Evolutionary conservation across 371 early-diverging fungal genomes (phyloP).

Genomic region (Cladochytrium tenue): DNA sequence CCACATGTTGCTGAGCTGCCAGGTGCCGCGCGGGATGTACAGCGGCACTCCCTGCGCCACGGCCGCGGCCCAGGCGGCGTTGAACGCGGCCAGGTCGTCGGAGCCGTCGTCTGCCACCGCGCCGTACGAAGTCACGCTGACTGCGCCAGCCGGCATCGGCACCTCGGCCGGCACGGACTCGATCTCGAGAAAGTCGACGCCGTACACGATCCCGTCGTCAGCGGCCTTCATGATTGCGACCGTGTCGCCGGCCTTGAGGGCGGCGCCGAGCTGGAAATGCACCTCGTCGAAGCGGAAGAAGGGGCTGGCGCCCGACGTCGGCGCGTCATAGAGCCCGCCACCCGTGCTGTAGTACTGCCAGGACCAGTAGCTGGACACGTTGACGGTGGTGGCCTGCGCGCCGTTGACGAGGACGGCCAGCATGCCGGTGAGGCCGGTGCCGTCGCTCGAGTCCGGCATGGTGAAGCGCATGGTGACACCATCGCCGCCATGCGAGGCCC

Average conservation of each 20-base stretch:
- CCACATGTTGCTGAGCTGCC: too few relatives aligned
- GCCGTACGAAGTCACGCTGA: not conserved
- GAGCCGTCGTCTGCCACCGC: not conserved
- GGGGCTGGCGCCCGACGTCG: not conserved
- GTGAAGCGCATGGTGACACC: too few relatives aligned
- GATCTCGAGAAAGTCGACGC: conserved; percentile 4
- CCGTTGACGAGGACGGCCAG: too few relatives aligned
- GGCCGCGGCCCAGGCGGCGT: too few relatives aligned
- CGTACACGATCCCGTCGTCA: not conserved
- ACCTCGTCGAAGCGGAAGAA: conserved; percentile 4
- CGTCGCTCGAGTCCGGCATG: too few relatives aligned
- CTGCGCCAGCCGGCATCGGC: not conserved
- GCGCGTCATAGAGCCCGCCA: not conserved
- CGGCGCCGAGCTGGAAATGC: not conserved
- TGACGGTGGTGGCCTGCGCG: not conserved
- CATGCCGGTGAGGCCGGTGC: too few relatives aligned
- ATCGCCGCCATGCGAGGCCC: too few relatives aligned
- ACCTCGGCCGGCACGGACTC: not conserved
- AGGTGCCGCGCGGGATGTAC: too few relatives aligned
- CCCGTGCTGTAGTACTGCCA: not conserved
- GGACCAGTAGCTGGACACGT: not conserved
- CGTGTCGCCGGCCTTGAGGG: not conserved
- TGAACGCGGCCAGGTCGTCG: too few relatives aligned
- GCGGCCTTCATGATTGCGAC: not conserved
- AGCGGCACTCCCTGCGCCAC: too few relatives aligned